Conservation (phyloP, 164 flowering plant species). For the Liriodendron chinense region DNA sequence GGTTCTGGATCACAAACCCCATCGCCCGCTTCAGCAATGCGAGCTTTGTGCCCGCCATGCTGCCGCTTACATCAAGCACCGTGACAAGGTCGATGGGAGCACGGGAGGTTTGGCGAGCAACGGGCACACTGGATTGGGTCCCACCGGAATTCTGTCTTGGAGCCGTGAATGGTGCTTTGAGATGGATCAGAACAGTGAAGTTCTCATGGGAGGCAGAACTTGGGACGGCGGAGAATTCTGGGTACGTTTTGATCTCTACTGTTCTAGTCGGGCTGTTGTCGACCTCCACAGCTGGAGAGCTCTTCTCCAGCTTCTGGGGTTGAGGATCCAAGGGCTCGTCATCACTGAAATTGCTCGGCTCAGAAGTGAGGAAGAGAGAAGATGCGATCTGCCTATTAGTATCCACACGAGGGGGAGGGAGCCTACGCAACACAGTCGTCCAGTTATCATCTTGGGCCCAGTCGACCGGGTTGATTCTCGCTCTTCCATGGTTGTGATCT, state of each 20-base stretch:
- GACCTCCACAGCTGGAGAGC: constrained; percentile 3
- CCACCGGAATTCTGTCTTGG: constrained; percentile 15
- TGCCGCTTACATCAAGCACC: constrained; percentile 96
- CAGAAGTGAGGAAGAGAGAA: constrained; percentile 42
- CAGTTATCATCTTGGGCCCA: constrained; percentile 53
- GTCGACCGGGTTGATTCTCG: constrained; percentile 38
- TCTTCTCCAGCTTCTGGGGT: constrained; percentile 15
- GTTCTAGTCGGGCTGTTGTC: constrained; percentile 10
- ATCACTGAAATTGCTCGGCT: constrained; percentile 69
- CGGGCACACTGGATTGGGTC: constrained; percentile 16
- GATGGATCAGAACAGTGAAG: constrained; percentile 65
- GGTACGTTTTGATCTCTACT: constrained; percentile 54
- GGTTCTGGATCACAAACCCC: constrained; percentile 90
- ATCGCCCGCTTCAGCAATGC: constrained; percentile 88
- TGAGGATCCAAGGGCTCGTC: constrained; percentile 58
- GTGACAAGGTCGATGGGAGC: constrained; percentile 91
- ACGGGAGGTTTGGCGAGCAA: constrained; percentile 47
- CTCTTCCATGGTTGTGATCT: constrained; percentile 32
- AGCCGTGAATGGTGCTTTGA: constrained; percentile 67
- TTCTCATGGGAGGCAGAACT: constrained; percentile 40
- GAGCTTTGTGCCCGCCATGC: constrained; percentile 97
- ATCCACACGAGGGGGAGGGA: constrained; percentile 45
- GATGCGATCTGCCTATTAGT: constrained; percentile 39
- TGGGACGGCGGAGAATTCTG: constrained; percentile 75
- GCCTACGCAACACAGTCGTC: constrained; percentile 43